Base-by-base conservation (phyloP, 352 stramenopile genomes). In the Globisporangium iwayamae region DNA sequence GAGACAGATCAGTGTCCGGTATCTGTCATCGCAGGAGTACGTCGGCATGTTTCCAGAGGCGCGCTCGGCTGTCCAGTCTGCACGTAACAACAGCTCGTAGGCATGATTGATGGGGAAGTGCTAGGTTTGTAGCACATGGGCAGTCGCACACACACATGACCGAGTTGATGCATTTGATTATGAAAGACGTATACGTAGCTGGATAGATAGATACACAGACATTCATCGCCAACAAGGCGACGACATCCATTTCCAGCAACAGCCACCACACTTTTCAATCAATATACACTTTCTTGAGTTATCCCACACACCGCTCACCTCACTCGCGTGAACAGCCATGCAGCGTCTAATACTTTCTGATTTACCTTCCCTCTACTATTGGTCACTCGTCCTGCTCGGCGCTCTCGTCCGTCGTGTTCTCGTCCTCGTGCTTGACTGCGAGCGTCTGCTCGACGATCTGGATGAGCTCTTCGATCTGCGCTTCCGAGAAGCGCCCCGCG, bases 1-100 rank as follows among this genome's bases (percentile, higher is more conserved):
- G 71, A 83, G 90, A 32, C 88, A 96, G 73, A 94, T 97, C 67
- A 93, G 84, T 65, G 84, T 96, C 51, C 78, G 86, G 66, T 95
- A 89, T 72, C 67, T 95, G 65, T 91, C 86, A 54, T 81, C 83
- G 60, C 84, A 93, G 60, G 86, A 95, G 71, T 95, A 95, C 70
- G 85, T 92, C n/a, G 86, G 84, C 62, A 95, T 93, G 86, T 95
- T 95, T 62, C 86, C 86, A 0, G 75, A 91, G 68, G 83, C 74
- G 16, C 81, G 86, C 39, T 84, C 78, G n/a, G 80, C 79, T 22
- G 85, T 93, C 30, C 80, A 90, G 65, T 77, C 69, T 3, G 83
- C 81, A 30, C 74, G 73, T 2, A 66, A 67, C 48, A 79, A 78
- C 56, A 69, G 65, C 57, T 63, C 64, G 63, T 68, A 68, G 62